phyloP scores from a whole-genome alignment of 2,329 filamentous ascomycete species.

The Penicillium italicum region DNA sequence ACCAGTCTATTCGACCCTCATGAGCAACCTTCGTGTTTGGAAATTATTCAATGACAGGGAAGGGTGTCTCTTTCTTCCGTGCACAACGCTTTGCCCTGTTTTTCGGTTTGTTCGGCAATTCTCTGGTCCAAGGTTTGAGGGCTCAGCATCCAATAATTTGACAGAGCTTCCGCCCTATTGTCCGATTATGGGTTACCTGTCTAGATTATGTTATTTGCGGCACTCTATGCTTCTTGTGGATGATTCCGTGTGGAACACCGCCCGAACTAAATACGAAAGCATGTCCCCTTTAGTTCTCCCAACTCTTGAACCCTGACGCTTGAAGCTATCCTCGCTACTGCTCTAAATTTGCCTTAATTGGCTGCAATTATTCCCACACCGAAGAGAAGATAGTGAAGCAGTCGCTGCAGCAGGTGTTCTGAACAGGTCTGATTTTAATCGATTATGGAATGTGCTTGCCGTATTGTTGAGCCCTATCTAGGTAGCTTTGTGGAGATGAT shows the following conservation, averaged over 20 bases:
- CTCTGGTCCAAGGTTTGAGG: neutral
- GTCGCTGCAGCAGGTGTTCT: neutral
- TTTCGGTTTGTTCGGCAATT: neutral
- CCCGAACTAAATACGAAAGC: neutral
- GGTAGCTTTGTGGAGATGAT: neutral
- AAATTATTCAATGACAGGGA: conserved; percentile 3
- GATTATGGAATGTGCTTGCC: neutral
- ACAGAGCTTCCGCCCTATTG: neutral
- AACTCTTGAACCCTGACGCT: neutral
- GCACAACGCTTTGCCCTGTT: neutral
- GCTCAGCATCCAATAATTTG: neutral
- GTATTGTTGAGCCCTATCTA: neutral
- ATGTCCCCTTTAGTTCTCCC: neutral
- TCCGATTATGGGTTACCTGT: neutral
- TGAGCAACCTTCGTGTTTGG: conserved; percentile 5
- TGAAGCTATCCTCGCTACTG: neutral
- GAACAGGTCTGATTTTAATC: neutral
- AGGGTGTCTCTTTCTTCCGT: neutral
- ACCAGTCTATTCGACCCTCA: neutral
- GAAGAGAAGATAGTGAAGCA: neutral
- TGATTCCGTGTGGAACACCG: neutral
- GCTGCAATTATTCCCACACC: neutral
- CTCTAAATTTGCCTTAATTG: neutral
- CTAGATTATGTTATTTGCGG: conserved; percentile 5
- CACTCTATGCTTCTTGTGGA: neutral